phyloP scores from a whole-genome alignment of 306 rosid genomes.

The Argentina anserina region DNA sequence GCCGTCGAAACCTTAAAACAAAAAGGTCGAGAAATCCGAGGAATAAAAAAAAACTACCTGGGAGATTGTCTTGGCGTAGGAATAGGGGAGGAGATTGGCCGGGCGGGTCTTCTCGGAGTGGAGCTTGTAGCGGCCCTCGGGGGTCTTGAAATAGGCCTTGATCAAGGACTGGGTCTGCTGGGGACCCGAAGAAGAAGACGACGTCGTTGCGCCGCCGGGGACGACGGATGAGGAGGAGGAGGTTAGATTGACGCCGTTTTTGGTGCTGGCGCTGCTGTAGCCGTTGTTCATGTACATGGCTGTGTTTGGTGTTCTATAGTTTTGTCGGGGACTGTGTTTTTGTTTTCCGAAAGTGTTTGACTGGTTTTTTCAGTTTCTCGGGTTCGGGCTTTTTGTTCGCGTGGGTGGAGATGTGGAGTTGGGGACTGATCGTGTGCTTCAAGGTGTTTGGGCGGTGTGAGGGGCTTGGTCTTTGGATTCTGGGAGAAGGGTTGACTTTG shows the following conservation, averaged over 20 bases:
- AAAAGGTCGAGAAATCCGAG: background rate
- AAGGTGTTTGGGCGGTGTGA: background rate
- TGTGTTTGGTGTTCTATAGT: background rate
- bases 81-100: conserved; percentile 75
- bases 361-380: background rate
- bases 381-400: background rate
- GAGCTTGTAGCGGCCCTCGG: conserved; percentile 92
- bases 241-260: conserved; percentile 1
- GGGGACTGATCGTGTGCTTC: background rate
- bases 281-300: conserved; percentile 21
- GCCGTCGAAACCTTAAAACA: background rate
- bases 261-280: conserved; percentile 8
- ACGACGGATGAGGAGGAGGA: background rate
- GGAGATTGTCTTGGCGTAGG: conserved; percentile 85
- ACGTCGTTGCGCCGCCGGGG: background rate
- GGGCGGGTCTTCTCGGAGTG: conserved; percentile 93
- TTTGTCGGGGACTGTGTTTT: background rate
- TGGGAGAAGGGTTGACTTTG: background rate
- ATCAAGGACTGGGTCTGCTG: conserved; percentile 7
- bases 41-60: conserved; percentile 40
- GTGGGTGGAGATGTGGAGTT: background rate
- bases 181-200: background rate
- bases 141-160: conserved; percentile 93
- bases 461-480: background rate
- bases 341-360: background rate